phyloP scores from a whole-genome alignment of 805 yeast genomes.

The Candida piceae region DNA sequence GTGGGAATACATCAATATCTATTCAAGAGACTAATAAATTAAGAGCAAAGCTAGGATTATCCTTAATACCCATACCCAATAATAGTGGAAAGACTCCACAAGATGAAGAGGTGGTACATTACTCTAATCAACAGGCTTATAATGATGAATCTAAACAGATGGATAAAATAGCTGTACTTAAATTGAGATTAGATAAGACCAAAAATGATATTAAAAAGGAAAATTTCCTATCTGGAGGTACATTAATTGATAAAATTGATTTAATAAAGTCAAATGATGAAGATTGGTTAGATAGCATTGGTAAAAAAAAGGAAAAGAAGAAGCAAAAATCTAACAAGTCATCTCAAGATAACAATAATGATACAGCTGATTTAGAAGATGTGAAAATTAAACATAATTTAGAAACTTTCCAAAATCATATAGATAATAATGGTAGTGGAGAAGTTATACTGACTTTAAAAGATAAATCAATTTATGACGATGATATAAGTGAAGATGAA shows the following conservation, averaged over 20 bases:
- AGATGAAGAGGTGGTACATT: slow-evolving; percentile 27
- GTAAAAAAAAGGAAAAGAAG: slow-evolving; percentile 10
- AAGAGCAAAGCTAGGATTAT: slow-evolving; percentile 39
- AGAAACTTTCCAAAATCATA: slow-evolving; percentile 33
- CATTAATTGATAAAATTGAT: slow-evolving; percentile 23
- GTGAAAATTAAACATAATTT: slow-evolving; percentile 42
- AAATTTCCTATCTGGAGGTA: slow-evolving; percentile 20
- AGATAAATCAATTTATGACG: slow-evolving; percentile 39
- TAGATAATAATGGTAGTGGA: slow-evolving; percentile 28
- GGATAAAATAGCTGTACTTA: slow-evolving; percentile 22
- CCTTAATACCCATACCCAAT: slow-evolving; percentile 39
- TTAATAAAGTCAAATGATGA: slow-evolving; percentile 25
- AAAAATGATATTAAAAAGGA: slow-evolving; percentile 18
- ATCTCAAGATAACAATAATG: slow-evolving; percentile 6
- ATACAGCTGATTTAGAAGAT: slow-evolving; percentile 29
- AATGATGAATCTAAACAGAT: slow-evolving; percentile 27
- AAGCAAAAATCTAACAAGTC: slow-evolving; percentile 3
- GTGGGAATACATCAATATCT: slow-evolving; percentile 23
- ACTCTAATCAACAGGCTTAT: slow-evolving; percentile 31
- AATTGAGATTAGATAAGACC: slow-evolving; percentile 9
- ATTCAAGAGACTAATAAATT: slow-evolving; percentile 45
- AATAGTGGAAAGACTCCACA: slow-evolving; percentile 8
- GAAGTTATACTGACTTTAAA: slow-evolving; percentile 53
- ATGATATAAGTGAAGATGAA: slow-evolving; percentile 34
- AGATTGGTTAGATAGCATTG: slow-evolving; percentile 30